phyloP scores from a whole-genome alignment of 257 asterid species.

The Datura wrightii region DNA sequence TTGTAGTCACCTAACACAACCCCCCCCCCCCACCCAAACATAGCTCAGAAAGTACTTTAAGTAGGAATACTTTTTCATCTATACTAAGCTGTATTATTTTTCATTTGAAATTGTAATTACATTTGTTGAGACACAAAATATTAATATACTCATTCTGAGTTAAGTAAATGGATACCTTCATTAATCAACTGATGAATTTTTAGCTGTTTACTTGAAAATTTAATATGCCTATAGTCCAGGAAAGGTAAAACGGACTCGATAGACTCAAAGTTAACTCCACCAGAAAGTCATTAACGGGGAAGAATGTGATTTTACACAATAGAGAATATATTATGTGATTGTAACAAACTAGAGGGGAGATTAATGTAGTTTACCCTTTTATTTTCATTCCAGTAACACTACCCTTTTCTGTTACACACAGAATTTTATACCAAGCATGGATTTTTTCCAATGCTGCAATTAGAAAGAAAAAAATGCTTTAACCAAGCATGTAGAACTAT shows the following conservation, averaged over 20 bases:
- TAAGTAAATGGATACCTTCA: not conserved
- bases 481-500: constrained; percentile 2
- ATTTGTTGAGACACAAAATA: not conserved
- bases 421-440: constrained; percentile 11
- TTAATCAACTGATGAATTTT: not conserved
- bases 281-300: not conserved
- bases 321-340: not conserved
- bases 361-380: constrained; percentile 6
- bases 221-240: not conserved
- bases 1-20: not conserved
- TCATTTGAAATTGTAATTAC: constrained; percentile 1
- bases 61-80: not conserved
- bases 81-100: constrained; percentile 3
- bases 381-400: constrained; percentile 12
- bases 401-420: not conserved
- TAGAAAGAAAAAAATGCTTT: not conserved
- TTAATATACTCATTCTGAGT: not conserved
- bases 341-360: constrained; percentile 9
- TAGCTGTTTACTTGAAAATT: constrained; percentile 18
- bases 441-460: not conserved
- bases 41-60: constrained; percentile 22
- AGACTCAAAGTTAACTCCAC: constrained; percentile 9
- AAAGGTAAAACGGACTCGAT: not conserved
- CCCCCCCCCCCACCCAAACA: not conserved
- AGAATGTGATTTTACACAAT: constrained; percentile 6